phyloP scores from a whole-genome alignment of 2,329 filamentous ascomycete species.

The Rutstroemia sp. region DNA sequence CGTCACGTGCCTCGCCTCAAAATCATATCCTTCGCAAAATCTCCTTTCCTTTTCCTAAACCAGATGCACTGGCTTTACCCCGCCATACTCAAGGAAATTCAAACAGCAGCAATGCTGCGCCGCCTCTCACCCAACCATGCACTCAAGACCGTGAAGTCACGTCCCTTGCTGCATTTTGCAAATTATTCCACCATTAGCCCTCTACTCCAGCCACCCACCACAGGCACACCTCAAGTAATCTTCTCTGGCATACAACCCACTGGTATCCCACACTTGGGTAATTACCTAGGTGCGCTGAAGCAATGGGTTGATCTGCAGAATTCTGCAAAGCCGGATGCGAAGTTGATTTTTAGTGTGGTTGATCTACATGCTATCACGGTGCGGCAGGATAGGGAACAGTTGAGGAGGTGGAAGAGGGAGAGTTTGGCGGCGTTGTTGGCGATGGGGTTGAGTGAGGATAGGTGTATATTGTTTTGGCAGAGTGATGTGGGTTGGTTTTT shows the following conservation, averaged over 20 bases:
- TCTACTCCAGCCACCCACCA: background rate
- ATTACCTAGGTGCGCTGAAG: slow-evolving; percentile 83
- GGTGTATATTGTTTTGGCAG: slow-evolving; percentile 76
- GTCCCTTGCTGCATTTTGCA: background rate
- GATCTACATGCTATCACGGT: slow-evolving; percentile 90
- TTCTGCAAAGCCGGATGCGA: slow-evolving; percentile 45
- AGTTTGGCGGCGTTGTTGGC: slow-evolving; percentile 75
- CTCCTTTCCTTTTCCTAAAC: background rate
- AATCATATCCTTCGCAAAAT: background rate
- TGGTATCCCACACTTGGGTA: slow-evolving; percentile 86
- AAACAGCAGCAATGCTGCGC: background rate
- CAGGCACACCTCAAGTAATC: slow-evolving; percentile 40
- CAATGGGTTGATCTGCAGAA: slow-evolving; percentile 82
- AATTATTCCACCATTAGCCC: background rate
- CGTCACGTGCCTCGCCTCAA: background rate
- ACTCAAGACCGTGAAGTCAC: slow-evolving; percentile 8
- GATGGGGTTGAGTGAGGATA: slow-evolving; percentile 72
- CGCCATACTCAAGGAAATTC: background rate
- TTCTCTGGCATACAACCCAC: slow-evolving; percentile 98
- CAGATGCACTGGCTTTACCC: background rate
- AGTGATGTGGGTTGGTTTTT: slow-evolving; percentile 48
- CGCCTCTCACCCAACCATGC: background rate
- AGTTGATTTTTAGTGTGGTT: slow-evolving; percentile 77
- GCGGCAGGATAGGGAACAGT: slow-evolving; percentile 53
- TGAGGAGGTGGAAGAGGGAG: slow-evolving; percentile 63